Evolutionary conservation across 306 rosid species (phyloP).

Genomic region (Vigna reflexopilosa): DNA sequence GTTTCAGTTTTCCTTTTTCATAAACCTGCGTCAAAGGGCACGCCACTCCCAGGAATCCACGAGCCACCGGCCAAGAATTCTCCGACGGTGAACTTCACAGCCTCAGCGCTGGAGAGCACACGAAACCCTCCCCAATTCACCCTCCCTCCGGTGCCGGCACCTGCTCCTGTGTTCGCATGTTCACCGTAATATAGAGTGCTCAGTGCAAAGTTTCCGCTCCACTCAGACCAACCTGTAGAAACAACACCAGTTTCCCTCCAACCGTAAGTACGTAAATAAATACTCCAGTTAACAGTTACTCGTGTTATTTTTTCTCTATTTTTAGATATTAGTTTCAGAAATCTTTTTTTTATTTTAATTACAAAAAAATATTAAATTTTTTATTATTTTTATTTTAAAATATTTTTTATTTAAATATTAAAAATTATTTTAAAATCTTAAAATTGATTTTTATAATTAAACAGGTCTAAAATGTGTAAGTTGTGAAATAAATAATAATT

Average conservation of each 20-base stretch:
- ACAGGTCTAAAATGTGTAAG: too few species aligned
- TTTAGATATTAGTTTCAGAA: too few species aligned
- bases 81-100: slow-evolving; percentile 62
- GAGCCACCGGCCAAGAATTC: slow-evolving; percentile 62
- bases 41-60: slow-evolving; percentile 71
- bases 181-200: slow-evolving; percentile 72
- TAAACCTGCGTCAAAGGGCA: slow-evolving; percentile 65
- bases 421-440: too few species aligned
- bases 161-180: slow-evolving; percentile 66
- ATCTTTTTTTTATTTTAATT: too few species aligned
- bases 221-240: slow-evolving; percentile 67
- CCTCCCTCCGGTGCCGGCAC: slow-evolving; percentile 65
- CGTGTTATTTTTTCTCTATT: too few species aligned
- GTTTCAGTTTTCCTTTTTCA: slow-evolving; percentile 20
- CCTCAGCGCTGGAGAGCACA: slow-evolving; percentile 54
- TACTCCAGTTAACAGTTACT: background rate
- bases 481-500: too few species aligned
- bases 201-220: slow-evolving; percentile 73
- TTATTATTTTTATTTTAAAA: too few species aligned
- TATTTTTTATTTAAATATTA: too few species aligned
- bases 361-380: too few species aligned
- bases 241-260: background rate
- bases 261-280: too few species aligned
- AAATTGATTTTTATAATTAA: too few species aligned
- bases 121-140: slow-evolving; percentile 79